These are phyloP conservation scores for Whalleya microplaca DNA, from an alignment of 2,329 filamentous ascomycete species.

Conservation along the genomic window DNA sequence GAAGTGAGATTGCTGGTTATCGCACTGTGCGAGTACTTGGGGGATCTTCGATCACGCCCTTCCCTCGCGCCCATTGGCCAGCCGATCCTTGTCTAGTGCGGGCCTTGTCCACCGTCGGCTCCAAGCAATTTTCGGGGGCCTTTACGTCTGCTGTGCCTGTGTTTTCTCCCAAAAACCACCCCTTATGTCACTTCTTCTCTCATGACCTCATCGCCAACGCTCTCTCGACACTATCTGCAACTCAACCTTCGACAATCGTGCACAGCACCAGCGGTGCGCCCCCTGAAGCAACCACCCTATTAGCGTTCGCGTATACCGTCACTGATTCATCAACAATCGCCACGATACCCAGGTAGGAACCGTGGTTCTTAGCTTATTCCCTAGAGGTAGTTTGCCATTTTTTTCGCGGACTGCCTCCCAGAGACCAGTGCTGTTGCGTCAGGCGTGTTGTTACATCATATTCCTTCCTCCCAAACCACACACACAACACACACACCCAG, in stretches of 20 bases:
- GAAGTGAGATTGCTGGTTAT: neutral
- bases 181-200: constrained; percentile 45
- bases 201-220: constrained; percentile 43
- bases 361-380: constrained; percentile 22
- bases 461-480: constrained; percentile 31
- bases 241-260: constrained; percentile 28
- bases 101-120: constrained; percentile 32
- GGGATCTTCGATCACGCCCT: constrained; percentile 36
- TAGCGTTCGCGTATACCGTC: constrained; percentile 23
- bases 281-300: neutral
- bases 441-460: constrained; percentile 41
- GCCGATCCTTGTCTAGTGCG: constrained; percentile 22
- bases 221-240: constrained; percentile 27
- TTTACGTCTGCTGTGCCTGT: constrained; percentile 42
- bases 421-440: constrained; percentile 30
- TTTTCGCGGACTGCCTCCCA: constrained; percentile 38
- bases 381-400: constrained; percentile 39
- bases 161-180: constrained; percentile 41
- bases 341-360: constrained; percentile 21
- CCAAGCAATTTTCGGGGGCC: constrained; percentile 38
- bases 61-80: constrained; percentile 29
- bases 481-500: constrained; percentile 22
- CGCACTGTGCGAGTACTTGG: constrained; percentile 36
- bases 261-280: constrained; percentile 7
- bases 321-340: constrained; percentile 24